These are phyloP conservation scores for Coelastrella sp. DNA, from an alignment of 139 green algal species.

Conservation along the genomic window DNA sequence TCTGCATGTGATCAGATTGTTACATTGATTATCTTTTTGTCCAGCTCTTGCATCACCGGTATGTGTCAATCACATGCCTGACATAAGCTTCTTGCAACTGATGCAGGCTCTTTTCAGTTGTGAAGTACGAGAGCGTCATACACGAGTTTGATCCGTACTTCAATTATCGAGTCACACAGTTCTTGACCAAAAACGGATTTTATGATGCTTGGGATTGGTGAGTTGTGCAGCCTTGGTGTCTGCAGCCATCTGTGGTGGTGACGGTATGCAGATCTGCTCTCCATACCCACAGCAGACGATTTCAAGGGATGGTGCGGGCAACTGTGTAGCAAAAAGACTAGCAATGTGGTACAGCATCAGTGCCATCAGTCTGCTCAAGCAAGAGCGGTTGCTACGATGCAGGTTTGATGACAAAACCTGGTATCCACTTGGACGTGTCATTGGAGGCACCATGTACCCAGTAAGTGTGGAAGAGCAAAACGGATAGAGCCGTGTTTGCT, in stretches of 20 bases:
- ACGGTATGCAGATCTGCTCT: background rate
- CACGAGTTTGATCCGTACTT: constrained; percentile 91
- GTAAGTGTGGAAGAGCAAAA: no score
- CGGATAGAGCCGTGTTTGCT: no score
- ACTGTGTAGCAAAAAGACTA: background rate
- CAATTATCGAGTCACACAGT: constrained; percentile 90
- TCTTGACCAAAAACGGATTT: constrained; percentile 85
- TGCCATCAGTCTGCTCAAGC: background rate
- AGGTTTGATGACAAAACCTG: constrained; percentile 90
- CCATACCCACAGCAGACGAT: background rate
- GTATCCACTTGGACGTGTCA: constrained; percentile 91
- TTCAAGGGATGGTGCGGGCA: background rate
- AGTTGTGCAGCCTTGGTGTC: background rate
- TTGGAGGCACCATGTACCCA: constrained; percentile 93
- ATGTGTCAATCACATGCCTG: no score
- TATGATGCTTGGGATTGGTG: constrained; percentile 92
- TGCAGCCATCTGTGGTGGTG: no score
- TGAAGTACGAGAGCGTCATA: constrained; percentile 95
- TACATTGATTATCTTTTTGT: no score
- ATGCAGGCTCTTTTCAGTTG: constrained; percentile 87
- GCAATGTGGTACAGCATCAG: background rate
- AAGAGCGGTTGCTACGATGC: background rate
- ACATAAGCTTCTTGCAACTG: background rate
- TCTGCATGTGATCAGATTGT: no score
- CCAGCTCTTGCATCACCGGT: no score